phyloP scores from a whole-genome alignment of 495 filamentous ascomycete species.

The Trichoderma erinaceum region DNA sequence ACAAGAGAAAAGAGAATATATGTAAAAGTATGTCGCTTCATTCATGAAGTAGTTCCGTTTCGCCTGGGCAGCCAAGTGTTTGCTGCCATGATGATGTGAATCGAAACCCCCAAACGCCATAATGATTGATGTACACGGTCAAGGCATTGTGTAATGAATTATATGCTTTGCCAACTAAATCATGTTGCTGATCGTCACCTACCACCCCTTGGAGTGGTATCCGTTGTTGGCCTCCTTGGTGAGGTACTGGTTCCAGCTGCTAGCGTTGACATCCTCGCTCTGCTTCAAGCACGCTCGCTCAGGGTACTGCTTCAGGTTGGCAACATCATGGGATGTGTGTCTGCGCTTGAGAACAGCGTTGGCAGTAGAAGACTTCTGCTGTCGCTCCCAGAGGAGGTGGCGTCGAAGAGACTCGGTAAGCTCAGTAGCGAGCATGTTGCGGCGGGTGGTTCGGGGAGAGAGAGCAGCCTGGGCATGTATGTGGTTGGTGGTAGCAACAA shows the following conservation, averaged over 20 bases:
- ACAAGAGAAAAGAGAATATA: constrained; percentile 22
- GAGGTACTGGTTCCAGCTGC: constrained; percentile 48
- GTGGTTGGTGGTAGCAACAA: constrained; percentile 65
- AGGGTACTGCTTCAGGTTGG: constrained; percentile 74
- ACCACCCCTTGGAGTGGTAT: constrained; percentile 52
- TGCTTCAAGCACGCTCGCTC: constrained; percentile 45
- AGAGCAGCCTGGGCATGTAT: constrained; percentile 60
- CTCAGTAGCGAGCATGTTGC: constrained; percentile 96
- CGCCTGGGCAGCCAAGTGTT: constrained; percentile 32
- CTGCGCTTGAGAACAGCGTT: constrained; percentile 84
- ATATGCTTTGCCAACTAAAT: constrained; percentile 19
- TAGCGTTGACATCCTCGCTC: constrained; percentile 37
- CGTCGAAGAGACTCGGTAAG: constrained; percentile 47
- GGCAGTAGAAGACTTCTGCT: constrained; percentile 71
- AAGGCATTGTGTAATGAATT: constrained; percentile 17
- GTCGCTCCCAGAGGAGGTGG: constrained; percentile 33
- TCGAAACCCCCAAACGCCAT: constrained; percentile 9
- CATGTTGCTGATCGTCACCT: constrained; percentile 25
- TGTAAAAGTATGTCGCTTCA: constrained; percentile 22
- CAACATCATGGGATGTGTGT: constrained; percentile 85
- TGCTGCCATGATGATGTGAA: constrained; percentile 25
- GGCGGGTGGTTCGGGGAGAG: constrained; percentile 85
- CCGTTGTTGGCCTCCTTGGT: constrained; percentile 41
- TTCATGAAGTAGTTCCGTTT: constrained; percentile 26
- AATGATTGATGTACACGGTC: constrained; percentile 12